Evolutionary conservation across 2,329 filamentous ascomycete genomes (phyloP).

Genomic region (Verticillium tricorpus): DNA sequence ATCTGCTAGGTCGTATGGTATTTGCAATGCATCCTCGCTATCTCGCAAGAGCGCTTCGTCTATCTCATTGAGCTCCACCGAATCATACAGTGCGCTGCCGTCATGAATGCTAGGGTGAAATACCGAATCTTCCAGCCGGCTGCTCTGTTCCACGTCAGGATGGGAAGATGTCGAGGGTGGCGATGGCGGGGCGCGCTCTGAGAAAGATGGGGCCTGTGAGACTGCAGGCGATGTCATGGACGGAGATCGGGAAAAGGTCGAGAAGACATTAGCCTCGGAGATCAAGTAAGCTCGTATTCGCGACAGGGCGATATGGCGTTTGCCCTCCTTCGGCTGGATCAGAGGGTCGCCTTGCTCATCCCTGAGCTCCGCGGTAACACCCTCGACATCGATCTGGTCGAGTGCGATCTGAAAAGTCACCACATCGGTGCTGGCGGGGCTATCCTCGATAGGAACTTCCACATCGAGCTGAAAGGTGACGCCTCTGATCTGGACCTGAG

Average conservation of each 20-base stretch:
- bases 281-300: conserved; percentile 62
- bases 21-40: conserved; percentile 52
- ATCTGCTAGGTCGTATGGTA: conserved; percentile 46
- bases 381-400: conserved; percentile 62
- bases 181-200: conserved; percentile 20
- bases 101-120: conserved; percentile 13
- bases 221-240: conserved; percentile 49
- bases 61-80: conserved; percentile 26
- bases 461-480: conserved; percentile 64
- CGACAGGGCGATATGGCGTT: conserved; percentile 59
- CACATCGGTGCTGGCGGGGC: conserved; percentile 39
- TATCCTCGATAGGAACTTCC: conserved; percentile 44
- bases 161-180: conserved; percentile 16
- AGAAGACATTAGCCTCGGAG: conserved; percentile 63
- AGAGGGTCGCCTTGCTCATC: conserved; percentile 25
- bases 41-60: conserved; percentile 34
- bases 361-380: conserved; percentile 45
- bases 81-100: conserved; percentile 23
- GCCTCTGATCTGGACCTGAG: conserved; percentile 61
- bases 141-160: conserved; percentile 13
- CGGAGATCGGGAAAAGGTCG: conserved; percentile 49
- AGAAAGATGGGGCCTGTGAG: conserved; percentile 37
- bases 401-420: conserved; percentile 63
- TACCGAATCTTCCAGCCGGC: conserved; percentile 25
- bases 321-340: conserved; percentile 54